Evolutionary conservation across 768 basidiomycete species (phyloP).

Genomic region (Pseudohyphozyma bogoriensis): DNA sequence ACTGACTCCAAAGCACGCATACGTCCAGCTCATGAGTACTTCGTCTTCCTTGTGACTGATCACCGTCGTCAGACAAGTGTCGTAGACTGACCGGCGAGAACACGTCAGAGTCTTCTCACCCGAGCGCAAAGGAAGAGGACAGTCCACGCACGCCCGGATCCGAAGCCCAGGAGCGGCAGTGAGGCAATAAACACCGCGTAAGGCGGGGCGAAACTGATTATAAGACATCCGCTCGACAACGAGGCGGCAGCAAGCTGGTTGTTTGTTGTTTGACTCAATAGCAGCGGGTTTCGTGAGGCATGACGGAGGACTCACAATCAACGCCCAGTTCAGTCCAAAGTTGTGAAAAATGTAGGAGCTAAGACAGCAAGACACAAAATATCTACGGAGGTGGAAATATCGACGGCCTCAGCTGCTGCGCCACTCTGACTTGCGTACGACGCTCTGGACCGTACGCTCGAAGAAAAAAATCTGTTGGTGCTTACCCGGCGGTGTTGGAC

Average conservation of each 20-base stretch:
- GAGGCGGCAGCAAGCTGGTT: not conserved
- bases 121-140: no score
- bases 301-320: conserved; percentile 8
- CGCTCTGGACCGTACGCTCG: not conserved
- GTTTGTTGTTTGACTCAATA: no score
- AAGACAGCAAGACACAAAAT: conserved; percentile 15
- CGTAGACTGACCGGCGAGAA: no score
- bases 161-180: conserved; percentile 22
- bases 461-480: no score
- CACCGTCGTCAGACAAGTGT: conserved; percentile 16
- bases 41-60: conserved; percentile 24
- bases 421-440: no score
- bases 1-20: conserved; percentile 14
- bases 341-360: conserved; percentile 24
- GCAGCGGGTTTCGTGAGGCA: not conserved
- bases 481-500: conserved; percentile 10
- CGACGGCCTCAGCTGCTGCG: no score
- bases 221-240: conserved; percentile 8
- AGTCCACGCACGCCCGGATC: no score
- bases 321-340: conserved; percentile 17
- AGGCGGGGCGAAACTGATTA: conserved; percentile 16
- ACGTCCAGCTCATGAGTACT: conserved; percentile 11
- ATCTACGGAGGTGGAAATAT: conserved; percentile 5
- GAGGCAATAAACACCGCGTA: conserved; percentile 19
- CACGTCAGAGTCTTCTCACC: no score